Evolutionary conservation across 345 rosid genomes (phyloP).

Genomic region (Euphorbia tirucalli): DNA sequence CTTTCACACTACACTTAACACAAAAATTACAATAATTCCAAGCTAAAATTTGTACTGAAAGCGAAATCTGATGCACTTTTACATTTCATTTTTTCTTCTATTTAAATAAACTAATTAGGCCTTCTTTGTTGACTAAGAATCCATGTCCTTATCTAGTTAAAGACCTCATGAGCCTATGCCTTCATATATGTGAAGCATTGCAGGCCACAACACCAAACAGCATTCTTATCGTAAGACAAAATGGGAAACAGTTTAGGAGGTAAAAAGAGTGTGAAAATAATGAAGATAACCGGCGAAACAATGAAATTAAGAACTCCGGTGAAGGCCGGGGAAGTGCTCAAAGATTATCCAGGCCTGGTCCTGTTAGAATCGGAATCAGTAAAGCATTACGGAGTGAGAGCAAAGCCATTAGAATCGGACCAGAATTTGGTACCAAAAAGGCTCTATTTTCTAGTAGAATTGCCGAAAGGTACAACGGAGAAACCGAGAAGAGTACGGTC

Average conservation of each 20-base stretch:
- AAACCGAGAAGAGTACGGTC: constrained; percentile 74
- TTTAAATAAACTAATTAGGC: constrained; percentile 39
- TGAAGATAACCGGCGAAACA: constrained; percentile 88
- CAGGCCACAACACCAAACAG: background rate
- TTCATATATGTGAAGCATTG: background rate
- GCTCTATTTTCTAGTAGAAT: constrained; percentile 80
- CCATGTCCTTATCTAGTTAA: constrained; percentile 12
- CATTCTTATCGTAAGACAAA: background rate
- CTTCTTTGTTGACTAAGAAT: constrained; percentile 42
- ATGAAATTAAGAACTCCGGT: constrained; percentile 76
- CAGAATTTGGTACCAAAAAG: constrained; percentile 62
- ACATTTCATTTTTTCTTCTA: no score
- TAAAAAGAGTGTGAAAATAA: constrained; percentile 58
- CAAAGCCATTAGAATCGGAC: constrained; percentile 61
- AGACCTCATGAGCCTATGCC: constrained; percentile 7
- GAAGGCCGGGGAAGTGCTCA: constrained; percentile 63
- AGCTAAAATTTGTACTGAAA: no score
- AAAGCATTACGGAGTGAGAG: constrained; percentile 67
- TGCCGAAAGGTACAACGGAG: constrained; percentile 47
- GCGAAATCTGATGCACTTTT: no score
- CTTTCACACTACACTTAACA: background rate
- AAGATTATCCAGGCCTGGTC: constrained; percentile 65
- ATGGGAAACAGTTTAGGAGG: constrained; percentile 82
- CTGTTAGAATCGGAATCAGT: constrained; percentile 77
- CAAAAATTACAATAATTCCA: no score